Evolutionary conservation across 202 grass and related monocot species (phyloP).

Genomic region (Schoenoplectus tabernaemontani): DNA sequence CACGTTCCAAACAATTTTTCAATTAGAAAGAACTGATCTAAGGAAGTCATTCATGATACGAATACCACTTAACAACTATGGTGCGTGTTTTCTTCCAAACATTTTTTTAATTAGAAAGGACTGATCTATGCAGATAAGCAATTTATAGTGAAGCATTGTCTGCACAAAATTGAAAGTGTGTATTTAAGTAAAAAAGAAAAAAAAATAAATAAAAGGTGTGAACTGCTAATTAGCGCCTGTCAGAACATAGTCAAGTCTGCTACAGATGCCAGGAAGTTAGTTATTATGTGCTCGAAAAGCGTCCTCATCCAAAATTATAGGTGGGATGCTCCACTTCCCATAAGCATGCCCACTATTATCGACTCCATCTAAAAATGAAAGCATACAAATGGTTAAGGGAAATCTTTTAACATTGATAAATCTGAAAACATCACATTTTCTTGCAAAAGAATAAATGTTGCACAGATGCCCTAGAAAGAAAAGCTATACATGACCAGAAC

Average conservation of each 20-base stretch:
- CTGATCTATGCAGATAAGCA: not conserved
- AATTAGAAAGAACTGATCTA: too few relatives aligned
- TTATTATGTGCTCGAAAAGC: conserved; percentile 38
- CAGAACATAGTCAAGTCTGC: not conserved
- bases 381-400: not conserved
- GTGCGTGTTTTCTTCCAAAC: not conserved
- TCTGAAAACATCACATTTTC: not conserved
- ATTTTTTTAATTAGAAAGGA: not conserved
- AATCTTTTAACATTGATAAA: not conserved
- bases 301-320: conserved; percentile 68
- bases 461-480: not conserved
- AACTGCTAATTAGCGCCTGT: not conserved
- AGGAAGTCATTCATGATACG: too few relatives aligned
- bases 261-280: not conserved
- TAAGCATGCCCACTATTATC: conserved; percentile 43
- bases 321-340: conserved; percentile 81
- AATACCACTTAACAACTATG: not conserved
- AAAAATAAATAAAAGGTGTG: not conserved
- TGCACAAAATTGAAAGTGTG: not conserved
- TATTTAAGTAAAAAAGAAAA: too few relatives aligned
- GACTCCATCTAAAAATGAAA: conserved; percentile 36
- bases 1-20: too few relatives aligned
- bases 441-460: not conserved
- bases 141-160: not conserved
- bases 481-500: conserved; percentile 6